A percentile compares a stretch with the other conserved stretches of the same genome.
Conservation (phyloP, 2,329 filamentous ascomycete species). For the Aspergillus cejpii region DNA sequence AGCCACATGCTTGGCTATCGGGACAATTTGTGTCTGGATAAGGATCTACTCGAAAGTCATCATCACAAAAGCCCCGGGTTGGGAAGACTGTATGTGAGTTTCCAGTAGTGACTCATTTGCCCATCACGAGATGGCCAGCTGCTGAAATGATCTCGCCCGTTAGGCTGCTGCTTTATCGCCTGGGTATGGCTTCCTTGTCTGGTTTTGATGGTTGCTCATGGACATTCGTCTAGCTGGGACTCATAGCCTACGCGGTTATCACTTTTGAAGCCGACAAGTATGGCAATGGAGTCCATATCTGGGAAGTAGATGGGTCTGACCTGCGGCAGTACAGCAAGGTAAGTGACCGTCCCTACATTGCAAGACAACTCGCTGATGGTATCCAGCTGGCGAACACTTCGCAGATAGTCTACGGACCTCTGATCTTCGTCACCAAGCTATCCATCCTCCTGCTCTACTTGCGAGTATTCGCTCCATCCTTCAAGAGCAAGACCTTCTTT, state of each 20-base stretch:
- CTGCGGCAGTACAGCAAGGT: constrained; percentile 16
- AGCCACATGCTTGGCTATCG: constrained; percentile 14
- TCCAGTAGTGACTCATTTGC: background rate
- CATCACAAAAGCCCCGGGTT: constrained; percentile 19
- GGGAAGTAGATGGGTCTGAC: constrained; percentile 14
- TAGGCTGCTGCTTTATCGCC: constrained; percentile 17
- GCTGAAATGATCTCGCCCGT: background rate
- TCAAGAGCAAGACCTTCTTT: constrained; percentile 14
- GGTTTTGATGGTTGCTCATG: background rate
- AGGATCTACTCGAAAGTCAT: constrained; percentile 24
- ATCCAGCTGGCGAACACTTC: constrained; percentile 18
- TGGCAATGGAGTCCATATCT: constrained; percentile 18
- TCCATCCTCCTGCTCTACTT: constrained; percentile 26
- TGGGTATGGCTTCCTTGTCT: constrained; percentile 13
- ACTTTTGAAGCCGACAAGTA: constrained; percentile 17
- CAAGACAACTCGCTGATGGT: background rate
- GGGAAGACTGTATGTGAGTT: constrained; percentile 20
- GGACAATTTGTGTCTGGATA: constrained; percentile 15
- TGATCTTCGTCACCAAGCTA: constrained; percentile 27
- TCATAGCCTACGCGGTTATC: constrained; percentile 20
- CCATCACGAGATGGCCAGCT: background rate
- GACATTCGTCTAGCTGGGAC: constrained; percentile 15
- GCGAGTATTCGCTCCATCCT: constrained; percentile 20
- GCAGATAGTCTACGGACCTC: constrained; percentile 24
- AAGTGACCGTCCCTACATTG: background rate